Base-by-base conservation (phyloP, 257 asterid genomes). In the Orobanche coerulescens region DNA sequence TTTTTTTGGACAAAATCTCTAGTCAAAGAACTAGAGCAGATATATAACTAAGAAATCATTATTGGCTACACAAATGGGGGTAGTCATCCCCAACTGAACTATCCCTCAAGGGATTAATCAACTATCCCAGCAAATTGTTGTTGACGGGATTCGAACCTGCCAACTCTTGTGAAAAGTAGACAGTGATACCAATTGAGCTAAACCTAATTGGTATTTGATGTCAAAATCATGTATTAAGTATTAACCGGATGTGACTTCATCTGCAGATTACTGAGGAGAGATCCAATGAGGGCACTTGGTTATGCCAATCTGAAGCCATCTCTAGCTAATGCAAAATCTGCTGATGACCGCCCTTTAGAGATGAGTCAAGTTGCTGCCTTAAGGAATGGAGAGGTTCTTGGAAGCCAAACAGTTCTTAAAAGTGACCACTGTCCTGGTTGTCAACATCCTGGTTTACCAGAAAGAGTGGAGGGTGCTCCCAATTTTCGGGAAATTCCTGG, bases 341-440 rank as follows among this genome's bases (percentile, higher is more conserved):
- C 74, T 67, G 86, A 79, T 71, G 76, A 70, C 36, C 93, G 88
- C 28, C 95, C 95, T 64, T 73, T 73, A 48, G 98, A 91, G 75
- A 84, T 86, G 96, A 82, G 94, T 66, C 96, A 84, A 79, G 98
- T 91, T 76, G 90, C 96, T 70, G 86, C 94, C 51, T 72, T 82
- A 70, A 84, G 98, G 75, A 84, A 75, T 22, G 98, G 96, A 64
- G 95, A 86, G 84, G 98, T 91, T 72, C 96, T 91, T 53, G 98
- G 98, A 66, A 86, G 94, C 73, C 96, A 88, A 85, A 91, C 98
- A 71, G 87, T 91, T 77, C 98, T 91, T 57, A 91, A 91, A 77
- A 88, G 98, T 68, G 98, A 91, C 79, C 98, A 91, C 65, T 86
- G 87, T 76, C 98, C 93, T 76, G 95, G 95, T 64, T 91, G 96